phyloP scores from a whole-genome alignment of 495 filamentous ascomycete species.

The Aspergillus biplanus region DNA sequence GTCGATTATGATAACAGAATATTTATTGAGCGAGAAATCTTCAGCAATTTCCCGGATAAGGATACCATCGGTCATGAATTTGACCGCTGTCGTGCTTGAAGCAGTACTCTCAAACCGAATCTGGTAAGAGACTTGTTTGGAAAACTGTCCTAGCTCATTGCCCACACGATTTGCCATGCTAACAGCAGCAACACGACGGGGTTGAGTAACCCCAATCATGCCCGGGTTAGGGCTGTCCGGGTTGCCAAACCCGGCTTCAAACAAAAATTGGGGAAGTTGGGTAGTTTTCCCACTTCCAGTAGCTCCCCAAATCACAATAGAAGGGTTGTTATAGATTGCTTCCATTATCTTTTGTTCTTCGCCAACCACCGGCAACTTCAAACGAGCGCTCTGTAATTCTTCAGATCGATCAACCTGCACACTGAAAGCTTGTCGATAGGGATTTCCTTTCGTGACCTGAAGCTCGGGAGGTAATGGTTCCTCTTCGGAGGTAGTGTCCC shows the following conservation, averaged over 20 bases:
- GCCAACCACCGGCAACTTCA: constrained; percentile 85
- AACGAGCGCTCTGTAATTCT: constrained; percentile 75
- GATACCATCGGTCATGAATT: constrained; percentile 99
- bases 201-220: constrained; percentile 94
- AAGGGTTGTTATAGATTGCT: constrained; percentile 85
- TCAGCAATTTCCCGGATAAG: constrained; percentile 87
- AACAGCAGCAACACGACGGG: constrained; percentile 87
- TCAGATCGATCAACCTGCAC: constrained; percentile 70
- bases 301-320: constrained; percentile 90
- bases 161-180: constrained; percentile 93
- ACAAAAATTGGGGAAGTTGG: constrained; percentile 94
- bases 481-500: constrained; percentile 52
- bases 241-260: constrained; percentile 90
- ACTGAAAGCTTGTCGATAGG: constrained; percentile 72
- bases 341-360: constrained; percentile 99
- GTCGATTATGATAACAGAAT: constrained; percentile 92
- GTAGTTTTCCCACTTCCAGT: constrained; percentile 98
- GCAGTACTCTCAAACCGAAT: constrained; percentile 92
- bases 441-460: constrained; percentile 60
- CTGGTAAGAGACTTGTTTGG: constrained; percentile 82
- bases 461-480: constrained; percentile 80
- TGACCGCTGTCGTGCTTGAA: constrained; percentile 84
- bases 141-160: constrained; percentile 74
- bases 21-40: constrained; percentile 89
- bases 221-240: constrained; percentile 77